Base-by-base conservation (phyloP, 2,329 filamentous ascomycete species). In the Penicillium janthinellum region DNA sequence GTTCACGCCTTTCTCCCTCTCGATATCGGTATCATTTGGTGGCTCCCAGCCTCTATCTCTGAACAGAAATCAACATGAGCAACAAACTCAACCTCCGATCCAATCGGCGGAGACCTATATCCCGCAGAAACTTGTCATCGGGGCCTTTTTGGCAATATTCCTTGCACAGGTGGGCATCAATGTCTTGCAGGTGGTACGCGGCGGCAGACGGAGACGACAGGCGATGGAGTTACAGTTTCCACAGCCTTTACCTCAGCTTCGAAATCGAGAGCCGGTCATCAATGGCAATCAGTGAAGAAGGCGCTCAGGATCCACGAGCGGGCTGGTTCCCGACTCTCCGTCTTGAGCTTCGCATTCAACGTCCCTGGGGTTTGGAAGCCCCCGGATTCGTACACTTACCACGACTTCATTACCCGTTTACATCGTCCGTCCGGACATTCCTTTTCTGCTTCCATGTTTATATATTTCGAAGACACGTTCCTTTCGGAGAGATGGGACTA, bases 1-100 rank as follows among this genome's bases (percentile, higher is more conserved):
- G 25, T 66, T 73, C 39, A 70, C 75, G 44, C 70, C 71, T 37
- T 71, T 78, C 50, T 65, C 71, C 52, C 71, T 79, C 68, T 77
- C 73, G 0, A 67, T 76, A 20, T 73, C 72, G 0, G 64, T 75
- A n/a, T 73, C 73, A 8, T 71, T 74, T 20, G 71, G 73, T 44
- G 57, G 67, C 20, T 55, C 64, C 7, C 57, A 55, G 5, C 41
- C 63, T 11, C 50, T 64, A 0, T 45, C 59, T 12, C 55, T 54
- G 31, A 58, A 35, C 47, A 54, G 44, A 47, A 41, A 52, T 10
- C 56, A 53, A 42, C 44, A 37, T 22, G 62, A 59, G 14, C 42
- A 53, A 34, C 28, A 7, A 7, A 22, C 1, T 0, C 44, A 38
- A 25, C 57, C 54, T 25, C 49, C 35, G 12, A 52, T 57, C 10